phyloP scores from a whole-genome alignment of 2,329 filamentous ascomycete genomes.

The Paecilomyces niveus region DNA sequence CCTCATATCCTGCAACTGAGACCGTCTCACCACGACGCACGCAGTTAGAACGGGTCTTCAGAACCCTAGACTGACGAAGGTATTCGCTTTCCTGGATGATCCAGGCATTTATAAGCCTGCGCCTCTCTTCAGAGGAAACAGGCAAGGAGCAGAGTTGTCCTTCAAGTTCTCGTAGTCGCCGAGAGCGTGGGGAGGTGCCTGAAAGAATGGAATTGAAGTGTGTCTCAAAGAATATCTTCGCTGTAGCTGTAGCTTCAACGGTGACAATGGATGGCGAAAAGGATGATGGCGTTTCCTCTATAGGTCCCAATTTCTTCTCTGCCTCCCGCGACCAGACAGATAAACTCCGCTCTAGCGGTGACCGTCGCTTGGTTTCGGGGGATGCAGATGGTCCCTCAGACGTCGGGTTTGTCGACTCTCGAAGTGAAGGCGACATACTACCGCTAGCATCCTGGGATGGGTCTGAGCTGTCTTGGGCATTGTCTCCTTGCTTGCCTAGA shows the following conservation, averaged over 20 bases:
- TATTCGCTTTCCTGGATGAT: conserved; percentile 62
- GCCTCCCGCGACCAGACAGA: conserved; percentile 1
- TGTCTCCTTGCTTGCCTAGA: conserved; percentile 18
- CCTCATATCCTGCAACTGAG: conserved; percentile 63
- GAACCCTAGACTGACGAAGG: conserved; percentile 62
- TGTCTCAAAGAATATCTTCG: conserved; percentile 81
- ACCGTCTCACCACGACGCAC: conserved; percentile 40
- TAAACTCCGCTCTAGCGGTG: conserved; percentile 1
- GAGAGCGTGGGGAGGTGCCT: conserved; percentile 50
- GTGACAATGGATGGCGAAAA: conserved; percentile 44
- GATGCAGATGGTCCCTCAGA: conserved; percentile 23
- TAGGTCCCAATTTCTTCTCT: conserved; percentile 3
- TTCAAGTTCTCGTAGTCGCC: conserved; percentile 58
- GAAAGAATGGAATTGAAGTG: conserved; percentile 67
- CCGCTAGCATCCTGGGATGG: conserved; percentile 23
- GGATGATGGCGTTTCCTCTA: conserved; percentile 7
- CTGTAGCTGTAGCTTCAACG: conserved; percentile 69
- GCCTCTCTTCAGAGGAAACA: conserved; percentile 50
- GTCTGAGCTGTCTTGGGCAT: conserved; percentile 24
- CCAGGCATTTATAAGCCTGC: conserved; percentile 52
- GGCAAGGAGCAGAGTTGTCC: conserved; percentile 53
- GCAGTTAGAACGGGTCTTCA: conserved; percentile 56
- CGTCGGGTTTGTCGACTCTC: conserved; percentile 28
- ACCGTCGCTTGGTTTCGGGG: conserved; percentile 8
- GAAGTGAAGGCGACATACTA: conserved; percentile 21